A percentile compares a stretch with the other conserved stretches of the same genome.
Conservation (phyloP, 768 basidiomycete genomes). For the Panellus pusillus region DNA sequence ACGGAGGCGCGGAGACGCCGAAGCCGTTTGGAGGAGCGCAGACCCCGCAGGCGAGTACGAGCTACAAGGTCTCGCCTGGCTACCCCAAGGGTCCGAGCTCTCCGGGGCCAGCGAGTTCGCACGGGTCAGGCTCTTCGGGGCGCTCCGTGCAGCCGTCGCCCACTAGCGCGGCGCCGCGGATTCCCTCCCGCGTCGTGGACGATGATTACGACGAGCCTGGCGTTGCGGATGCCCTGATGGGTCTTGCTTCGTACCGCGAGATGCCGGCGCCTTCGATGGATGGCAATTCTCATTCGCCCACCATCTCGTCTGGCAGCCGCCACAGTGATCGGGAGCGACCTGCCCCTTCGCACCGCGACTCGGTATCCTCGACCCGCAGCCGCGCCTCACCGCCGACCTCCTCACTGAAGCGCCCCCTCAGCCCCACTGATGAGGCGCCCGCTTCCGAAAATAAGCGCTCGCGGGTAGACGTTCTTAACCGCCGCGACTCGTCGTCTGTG, state of each 20-base stretch:
- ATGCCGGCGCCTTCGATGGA: conserved; percentile 29
- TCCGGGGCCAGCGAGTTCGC: conserved; percentile 68
- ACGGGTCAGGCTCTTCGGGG: conserved; percentile 58
- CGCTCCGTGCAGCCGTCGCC: conserved; percentile 75
- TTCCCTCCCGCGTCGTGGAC: conserved; percentile 71
- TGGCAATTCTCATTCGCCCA: conserved; percentile 50
- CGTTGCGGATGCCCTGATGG: conserved; percentile 83
- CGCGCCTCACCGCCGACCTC: conserved; percentile 59
- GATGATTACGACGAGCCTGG: conserved; percentile 93
- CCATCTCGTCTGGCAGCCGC: conserved; percentile 57
- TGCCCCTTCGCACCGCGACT: conserved; percentile 58
- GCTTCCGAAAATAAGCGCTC: conserved; percentile 57
- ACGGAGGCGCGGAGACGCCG: conserved; percentile 46
- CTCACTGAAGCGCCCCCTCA: conserved; percentile 66
- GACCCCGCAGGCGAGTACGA: conserved; percentile 25
- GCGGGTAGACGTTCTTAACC: conserved; percentile 54
- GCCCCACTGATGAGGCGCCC: conserved; percentile 61
- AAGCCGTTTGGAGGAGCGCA: conserved; percentile 36
- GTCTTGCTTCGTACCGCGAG: conserved; percentile 51
- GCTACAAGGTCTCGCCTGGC: conserved; percentile 29
- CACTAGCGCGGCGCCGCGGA: conserved; percentile 56
- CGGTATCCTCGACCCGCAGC: conserved; percentile 64
- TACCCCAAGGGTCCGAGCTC: conserved; percentile 46
- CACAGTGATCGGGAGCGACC: conserved; percentile 48
- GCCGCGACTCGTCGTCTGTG: conserved; percentile 53